These are phyloP conservation scores for Rhizopus microsporus DNA, from an alignment of 371 early-diverging fungal species.

Conservation along the genomic window DNA sequence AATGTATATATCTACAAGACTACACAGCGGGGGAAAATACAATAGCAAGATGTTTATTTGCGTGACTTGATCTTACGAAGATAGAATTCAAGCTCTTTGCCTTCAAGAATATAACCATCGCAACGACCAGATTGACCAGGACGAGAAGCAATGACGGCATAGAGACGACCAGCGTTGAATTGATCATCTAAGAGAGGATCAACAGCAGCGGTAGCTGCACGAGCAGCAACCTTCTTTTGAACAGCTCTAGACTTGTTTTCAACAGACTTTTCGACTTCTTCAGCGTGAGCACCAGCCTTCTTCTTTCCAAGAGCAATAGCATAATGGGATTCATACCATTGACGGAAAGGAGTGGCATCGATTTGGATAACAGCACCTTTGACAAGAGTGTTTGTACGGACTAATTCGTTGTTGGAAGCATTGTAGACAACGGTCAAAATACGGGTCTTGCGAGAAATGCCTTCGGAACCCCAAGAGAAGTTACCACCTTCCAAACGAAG, in stretches of 20 bases:
- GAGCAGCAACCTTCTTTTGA: constrained; percentile 82
- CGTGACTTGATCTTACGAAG: constrained; percentile 80
- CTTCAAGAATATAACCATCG: constrained; percentile 99
- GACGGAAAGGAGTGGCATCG: constrained; percentile 97
- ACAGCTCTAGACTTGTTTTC: constrained; percentile 90
- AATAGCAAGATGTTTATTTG: constrained; percentile 5
- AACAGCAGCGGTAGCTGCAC: constrained; percentile 80
- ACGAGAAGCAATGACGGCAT: constrained; percentile 93
- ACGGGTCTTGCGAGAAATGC: constrained; percentile 92
- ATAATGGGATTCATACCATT: constrained; percentile 97
- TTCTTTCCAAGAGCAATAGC: constrained; percentile 86
- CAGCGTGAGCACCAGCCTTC: constrained; percentile 50
- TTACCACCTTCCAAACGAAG: constrained; percentile 96
- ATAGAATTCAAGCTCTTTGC: constrained; percentile 97
- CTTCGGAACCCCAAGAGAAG: constrained; percentile 97
- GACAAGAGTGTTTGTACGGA: constrained; percentile 99
- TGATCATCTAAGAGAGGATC: constrained; percentile 91
- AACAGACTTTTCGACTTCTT: constrained; percentile 45
- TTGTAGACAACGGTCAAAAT: constrained; percentile 98
- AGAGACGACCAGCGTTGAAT: constrained; percentile 95
- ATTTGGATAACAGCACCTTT: constrained; percentile 98
- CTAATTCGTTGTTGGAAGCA: constrained; percentile 99
- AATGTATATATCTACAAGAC: too few relatives aligned
- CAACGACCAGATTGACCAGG: constrained; percentile 99
- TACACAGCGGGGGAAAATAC: too few relatives aligned